phyloP scores from a whole-genome alignment of 106 monocot species.

The Dendrobium huoshanense region DNA sequence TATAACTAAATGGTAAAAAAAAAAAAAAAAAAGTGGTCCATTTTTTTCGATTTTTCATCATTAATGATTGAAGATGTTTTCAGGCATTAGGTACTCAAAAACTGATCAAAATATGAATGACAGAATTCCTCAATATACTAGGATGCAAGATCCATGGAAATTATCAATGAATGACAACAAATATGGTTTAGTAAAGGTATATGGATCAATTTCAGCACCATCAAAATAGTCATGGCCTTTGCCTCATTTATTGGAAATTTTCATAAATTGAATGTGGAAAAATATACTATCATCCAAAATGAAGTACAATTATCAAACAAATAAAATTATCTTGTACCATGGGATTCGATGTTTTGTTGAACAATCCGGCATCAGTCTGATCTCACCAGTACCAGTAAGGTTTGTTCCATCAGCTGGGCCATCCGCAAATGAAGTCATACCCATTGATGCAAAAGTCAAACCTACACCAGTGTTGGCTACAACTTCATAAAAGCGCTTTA shows the following conservation, averaged over 20 bases:
- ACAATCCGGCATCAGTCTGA: conserved; percentile 85
- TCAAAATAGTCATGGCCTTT: not conserved
- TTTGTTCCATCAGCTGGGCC: conserved; percentile 57
- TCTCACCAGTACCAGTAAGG: conserved; percentile 76
- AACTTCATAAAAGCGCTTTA: conserved; percentile 72
- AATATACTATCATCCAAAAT: not conserved
- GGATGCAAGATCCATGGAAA: not conserved
- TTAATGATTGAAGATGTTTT: too few relatives aligned
- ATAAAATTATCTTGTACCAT: conserved; percentile 42
- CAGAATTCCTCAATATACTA: too few relatives aligned
- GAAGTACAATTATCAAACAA: not conserved
- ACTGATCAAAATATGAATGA: too few relatives aligned
- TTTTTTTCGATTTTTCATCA: too few relatives aligned
- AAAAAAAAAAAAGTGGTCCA: too few relatives aligned
- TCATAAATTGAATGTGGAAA: not conserved
- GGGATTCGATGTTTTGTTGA: conserved; percentile 66
- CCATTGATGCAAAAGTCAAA: conserved; percentile 75
- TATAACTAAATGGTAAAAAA: too few relatives aligned
- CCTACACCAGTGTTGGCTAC: conserved; percentile 72
- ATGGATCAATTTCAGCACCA: not conserved
- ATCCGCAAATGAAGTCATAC: conserved; percentile 67
- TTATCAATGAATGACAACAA: not conserved
- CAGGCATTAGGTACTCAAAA: too few relatives aligned
- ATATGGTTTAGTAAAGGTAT: not conserved
- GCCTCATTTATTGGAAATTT: not conserved